Percentiles rank a stretch among this genome's conserved stretches.
phyloP scores from a whole-genome alignment of 352 stramenopile species.

The Pythium plurisporium region DNA sequence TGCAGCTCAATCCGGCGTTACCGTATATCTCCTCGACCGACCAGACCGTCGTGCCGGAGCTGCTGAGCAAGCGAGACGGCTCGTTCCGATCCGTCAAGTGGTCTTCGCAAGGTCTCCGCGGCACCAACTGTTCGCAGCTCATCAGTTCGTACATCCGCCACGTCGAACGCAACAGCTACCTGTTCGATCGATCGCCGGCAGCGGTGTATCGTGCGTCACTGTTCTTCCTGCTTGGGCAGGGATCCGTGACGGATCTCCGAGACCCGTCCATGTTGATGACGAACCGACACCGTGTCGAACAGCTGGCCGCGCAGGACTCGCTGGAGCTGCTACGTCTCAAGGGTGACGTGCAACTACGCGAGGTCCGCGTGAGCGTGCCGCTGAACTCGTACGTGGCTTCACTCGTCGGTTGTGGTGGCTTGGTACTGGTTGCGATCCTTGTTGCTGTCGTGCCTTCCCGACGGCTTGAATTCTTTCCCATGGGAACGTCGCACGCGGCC shows the following conservation, averaged over 20 bases:
- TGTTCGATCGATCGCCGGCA: neutral
- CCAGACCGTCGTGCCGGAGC: neutral
- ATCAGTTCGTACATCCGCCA: slow-evolving; percentile 9
- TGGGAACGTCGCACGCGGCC: neutral
- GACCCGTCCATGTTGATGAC: neutral
- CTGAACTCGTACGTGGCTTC: neutral
- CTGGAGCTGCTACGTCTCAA: slow-evolving; percentile 13
- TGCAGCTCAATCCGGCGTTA: slow-evolving; percentile 6
- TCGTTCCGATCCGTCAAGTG: neutral
- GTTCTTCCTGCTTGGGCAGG: slow-evolving; percentile 1
- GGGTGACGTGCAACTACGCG: neutral
- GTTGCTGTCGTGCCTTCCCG: neutral
- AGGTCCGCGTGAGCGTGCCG: slow-evolving; percentile 7
- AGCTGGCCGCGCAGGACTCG: neutral
- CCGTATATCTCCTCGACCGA: neutral
- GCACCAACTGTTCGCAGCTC: neutral
- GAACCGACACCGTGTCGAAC: neutral
- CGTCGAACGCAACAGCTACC: slow-evolving; percentile 3
- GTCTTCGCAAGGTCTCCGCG: neutral
- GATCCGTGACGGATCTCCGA: slow-evolving; percentile 14
- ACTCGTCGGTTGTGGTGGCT: neutral
- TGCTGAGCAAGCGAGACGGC: neutral
- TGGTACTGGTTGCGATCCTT: neutral
- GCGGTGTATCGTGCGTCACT: neutral
- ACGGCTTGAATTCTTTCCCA: slow-evolving; percentile 7